Evolutionary conservation across 2,329 filamentous ascomycete species (phyloP).

Genomic region (Chaetomiaceae sp.): DNA sequence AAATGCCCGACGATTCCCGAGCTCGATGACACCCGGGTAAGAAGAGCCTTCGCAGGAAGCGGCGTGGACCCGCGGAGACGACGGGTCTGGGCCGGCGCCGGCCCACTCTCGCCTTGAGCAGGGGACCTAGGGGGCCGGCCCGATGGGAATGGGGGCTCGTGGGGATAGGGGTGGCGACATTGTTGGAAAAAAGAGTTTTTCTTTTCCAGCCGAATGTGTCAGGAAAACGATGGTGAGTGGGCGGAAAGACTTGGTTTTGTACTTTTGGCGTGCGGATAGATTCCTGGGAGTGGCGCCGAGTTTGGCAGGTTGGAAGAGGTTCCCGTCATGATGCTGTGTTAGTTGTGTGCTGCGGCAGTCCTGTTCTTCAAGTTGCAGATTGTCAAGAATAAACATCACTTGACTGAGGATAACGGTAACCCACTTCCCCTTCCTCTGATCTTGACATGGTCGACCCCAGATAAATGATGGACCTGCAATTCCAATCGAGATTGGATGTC

Average conservation of each 20-base stretch:
- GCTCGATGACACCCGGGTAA: conserved; percentile 5
- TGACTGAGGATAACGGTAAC: too few species aligned
- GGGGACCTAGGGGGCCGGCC: too few species aligned
- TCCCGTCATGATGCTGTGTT: too few species aligned
- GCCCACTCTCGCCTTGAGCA: not conserved
- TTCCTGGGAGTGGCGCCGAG: too few species aligned
- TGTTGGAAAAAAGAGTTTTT: not conserved
- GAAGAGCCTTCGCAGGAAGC: not conserved
- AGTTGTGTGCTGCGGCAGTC: not conserved
- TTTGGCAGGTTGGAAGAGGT: too few species aligned
- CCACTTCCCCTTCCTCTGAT: not conserved
- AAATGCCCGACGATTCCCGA: conserved; percentile 6
- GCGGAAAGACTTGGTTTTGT: not conserved
- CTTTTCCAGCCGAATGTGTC: not conserved
- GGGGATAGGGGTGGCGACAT: conserved; percentile 2
- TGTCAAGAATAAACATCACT: too few species aligned
- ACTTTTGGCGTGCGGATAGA: too few species aligned
- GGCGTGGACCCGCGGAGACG: not conserved
- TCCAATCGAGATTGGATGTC: conserved; percentile 10
- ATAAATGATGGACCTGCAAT: conserved; percentile 14
- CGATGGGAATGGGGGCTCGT: too few species aligned
- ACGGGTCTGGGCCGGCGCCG: not conserved
- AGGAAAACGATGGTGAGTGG: not conserved
- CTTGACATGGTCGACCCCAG: conserved; percentile 13
- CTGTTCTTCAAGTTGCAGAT: too few species aligned